Base-by-base conservation (phyloP, 169 alveolate genomes). In the Perkinsus marinus region DNA sequence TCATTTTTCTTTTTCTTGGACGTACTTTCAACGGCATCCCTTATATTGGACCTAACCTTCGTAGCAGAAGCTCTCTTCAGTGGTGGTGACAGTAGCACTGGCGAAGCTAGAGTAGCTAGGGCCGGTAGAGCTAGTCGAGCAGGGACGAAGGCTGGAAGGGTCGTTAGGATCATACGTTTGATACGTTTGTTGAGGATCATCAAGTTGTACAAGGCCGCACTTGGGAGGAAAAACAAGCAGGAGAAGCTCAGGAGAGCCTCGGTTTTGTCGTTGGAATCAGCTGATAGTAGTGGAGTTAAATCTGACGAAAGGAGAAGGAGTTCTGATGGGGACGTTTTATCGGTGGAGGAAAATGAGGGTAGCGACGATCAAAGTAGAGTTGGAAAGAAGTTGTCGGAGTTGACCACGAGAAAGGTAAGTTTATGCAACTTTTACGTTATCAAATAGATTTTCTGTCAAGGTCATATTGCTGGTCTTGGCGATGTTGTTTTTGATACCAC, bases 361-460 rank as follows among this genome's bases (percentile, higher is more conserved):
- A 57, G 7, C 30, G 94, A 69, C 30, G 57, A 90, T 38, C 96
- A 95, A 92, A 92, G 96, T 92, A 92, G 94, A 41, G 97, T 97
- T 7, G 98, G 98, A 16, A 95, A 95, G 93, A 91, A 96, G 41
- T 93, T 97, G 0, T 93, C 97, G 0, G 98, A 97, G 89, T 89
- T 94, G 37, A 96, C 98, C 10, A 96, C 97, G 39, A 95, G 96
- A 92, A 95, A 96, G 93, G 97, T 93, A 6, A 47, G 91, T 41
- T 92, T 91, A 79, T 92, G 26, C 90, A 90, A 16, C 90, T 90
- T 19, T 38, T 92, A 30, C 93, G 26, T 19, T 57, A 16, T 57
- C 3, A 57, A 26, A 13, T 16, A 16, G 7, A 57, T 57, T 6
- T 13, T 57, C 0, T 13, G 26, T 6, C 22, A 57, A 57, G 79